These are phyloP conservation scores for Tulasnella sp. DNA, from an alignment of 768 basidiomycete genomes.

Conservation along the genomic window DNA sequence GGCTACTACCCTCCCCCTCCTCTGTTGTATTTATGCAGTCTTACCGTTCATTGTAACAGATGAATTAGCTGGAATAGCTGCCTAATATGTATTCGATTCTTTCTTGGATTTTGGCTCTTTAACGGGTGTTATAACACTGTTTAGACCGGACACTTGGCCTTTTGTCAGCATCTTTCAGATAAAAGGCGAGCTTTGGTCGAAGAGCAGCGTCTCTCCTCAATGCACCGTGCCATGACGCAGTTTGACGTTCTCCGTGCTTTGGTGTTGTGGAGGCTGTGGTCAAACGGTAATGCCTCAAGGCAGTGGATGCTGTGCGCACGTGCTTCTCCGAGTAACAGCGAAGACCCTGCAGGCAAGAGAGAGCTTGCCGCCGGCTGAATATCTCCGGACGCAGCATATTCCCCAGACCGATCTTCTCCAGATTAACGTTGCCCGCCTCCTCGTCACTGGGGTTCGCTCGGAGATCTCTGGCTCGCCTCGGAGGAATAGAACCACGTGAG, in stretches of 20 bases:
- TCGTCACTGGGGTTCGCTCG: background rate
- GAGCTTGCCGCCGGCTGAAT: background rate
- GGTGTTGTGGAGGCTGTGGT: background rate
- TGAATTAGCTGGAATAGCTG: background rate
- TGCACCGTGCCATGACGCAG: background rate
- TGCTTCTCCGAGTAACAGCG: background rate
- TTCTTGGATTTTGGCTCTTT: background rate
- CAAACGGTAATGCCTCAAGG: background rate
- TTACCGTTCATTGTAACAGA: background rate
- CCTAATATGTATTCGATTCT: background rate
- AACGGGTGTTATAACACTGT: too few relatives aligned
- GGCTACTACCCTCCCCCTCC: background rate
- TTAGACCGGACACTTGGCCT: too few relatives aligned
- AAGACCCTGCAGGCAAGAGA: background rate
- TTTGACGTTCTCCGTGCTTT: too few relatives aligned
- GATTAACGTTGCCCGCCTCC: background rate
- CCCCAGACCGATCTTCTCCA: background rate
- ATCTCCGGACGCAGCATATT: background rate
- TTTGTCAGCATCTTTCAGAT: too few relatives aligned
- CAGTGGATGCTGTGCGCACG: background rate
- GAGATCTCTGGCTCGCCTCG: background rate
- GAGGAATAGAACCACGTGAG: background rate
- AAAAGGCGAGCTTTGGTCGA: background rate
- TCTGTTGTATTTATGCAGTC: background rate
- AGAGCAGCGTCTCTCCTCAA: background rate